Conservation (phyloP, 768 basidiomycete genomes). For the Clitopilus passeckerianus region DNA sequence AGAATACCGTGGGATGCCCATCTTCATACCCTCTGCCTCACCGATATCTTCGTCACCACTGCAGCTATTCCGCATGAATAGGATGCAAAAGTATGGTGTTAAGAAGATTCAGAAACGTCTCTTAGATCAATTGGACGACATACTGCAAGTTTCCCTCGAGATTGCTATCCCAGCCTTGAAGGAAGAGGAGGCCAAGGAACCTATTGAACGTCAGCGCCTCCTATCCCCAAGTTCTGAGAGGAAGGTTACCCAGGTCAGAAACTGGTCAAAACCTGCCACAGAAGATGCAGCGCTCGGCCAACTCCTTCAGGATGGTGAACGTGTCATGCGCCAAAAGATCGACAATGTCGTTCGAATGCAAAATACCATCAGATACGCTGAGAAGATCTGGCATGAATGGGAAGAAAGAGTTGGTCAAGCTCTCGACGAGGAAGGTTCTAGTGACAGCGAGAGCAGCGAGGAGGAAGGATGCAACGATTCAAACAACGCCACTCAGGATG, state of each 20-base stretch:
- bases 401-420: slow-evolving; percentile 78
- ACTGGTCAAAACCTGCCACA: slow-evolving; percentile 81
- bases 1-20: slow-evolving; percentile 86
- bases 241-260: slow-evolving; percentile 76
- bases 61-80: slow-evolving; percentile 70
- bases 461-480: slow-evolving; percentile 36
- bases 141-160: slow-evolving; percentile 73
- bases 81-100: slow-evolving; percentile 74
- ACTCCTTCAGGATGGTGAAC: slow-evolving; percentile 83
- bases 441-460: slow-evolving; percentile 43
- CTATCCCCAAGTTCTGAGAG: slow-evolving; percentile 88
- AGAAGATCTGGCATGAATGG: slow-evolving; percentile 98
- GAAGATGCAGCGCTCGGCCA: slow-evolving; percentile 83
- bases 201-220: slow-evolving; percentile 88
- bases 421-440: slow-evolving; percentile 49
- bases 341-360: slow-evolving; percentile 95
- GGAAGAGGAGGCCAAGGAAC: slow-evolving; percentile 88
- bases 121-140: slow-evolving; percentile 83
- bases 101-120: slow-evolving; percentile 79
- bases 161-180: slow-evolving; percentile 85
- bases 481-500: slow-evolving; percentile 29
- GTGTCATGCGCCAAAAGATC: slow-evolving; percentile 88
- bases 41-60: slow-evolving; percentile 72
- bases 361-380: slow-evolving; percentile 94
- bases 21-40: slow-evolving; percentile 69